phyloP scores from a whole-genome alignment of 106 monocot species.

The Platanthera zijinensis region DNA sequence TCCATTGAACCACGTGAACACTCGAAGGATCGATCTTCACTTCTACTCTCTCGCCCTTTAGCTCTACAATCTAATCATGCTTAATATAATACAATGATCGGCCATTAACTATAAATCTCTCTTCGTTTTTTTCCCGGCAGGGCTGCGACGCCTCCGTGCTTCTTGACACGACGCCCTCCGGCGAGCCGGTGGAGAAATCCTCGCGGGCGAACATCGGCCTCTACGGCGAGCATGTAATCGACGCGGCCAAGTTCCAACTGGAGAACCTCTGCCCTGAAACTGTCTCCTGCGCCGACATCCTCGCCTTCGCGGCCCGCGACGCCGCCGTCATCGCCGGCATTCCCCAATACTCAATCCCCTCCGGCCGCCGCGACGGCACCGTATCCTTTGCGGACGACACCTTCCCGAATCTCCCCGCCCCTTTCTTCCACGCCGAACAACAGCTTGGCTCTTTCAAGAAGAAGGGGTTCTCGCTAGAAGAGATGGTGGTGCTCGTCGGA shows the following conservation, averaged over 20 bases:
- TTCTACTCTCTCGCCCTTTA: too few species aligned
- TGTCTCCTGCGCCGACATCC: conserved; percentile 52
- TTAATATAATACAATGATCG: too few species aligned
- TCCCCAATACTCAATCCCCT: conserved; percentile 21
- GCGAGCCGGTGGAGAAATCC: conserved; percentile 27
- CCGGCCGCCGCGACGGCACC: conserved; percentile 39
- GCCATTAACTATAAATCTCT: too few species aligned
- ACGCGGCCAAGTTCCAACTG: conserved; percentile 12
- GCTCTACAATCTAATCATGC: too few species aligned
- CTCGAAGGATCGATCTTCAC: too few species aligned
- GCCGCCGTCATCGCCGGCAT: conserved; percentile 12
- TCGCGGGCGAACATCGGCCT: conserved; percentile 16
- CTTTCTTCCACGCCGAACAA: background rate
- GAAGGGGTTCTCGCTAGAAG: conserved; percentile 25
- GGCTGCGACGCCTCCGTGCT: conserved; percentile 59
- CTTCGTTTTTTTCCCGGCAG: conserved; percentile 7
- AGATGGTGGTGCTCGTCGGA: conserved; percentile 41
- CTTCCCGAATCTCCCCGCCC: conserved; percentile 13
- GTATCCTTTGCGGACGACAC: conserved; percentile 15
- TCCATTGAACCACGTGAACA: too few species aligned
- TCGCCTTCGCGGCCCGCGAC: conserved; percentile 52
- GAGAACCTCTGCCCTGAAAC: conserved; percentile 21
- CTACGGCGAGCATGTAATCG: conserved; percentile 28
- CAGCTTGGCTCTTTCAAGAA: conserved; percentile 8
- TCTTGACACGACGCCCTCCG: conserved; percentile 24